Percentiles rank a stretch among this genome's conserved stretches.
phyloP scores from a whole-genome alignment of 2,329 filamentous ascomycete species.

The Diaporthe citriasiana region DNA sequence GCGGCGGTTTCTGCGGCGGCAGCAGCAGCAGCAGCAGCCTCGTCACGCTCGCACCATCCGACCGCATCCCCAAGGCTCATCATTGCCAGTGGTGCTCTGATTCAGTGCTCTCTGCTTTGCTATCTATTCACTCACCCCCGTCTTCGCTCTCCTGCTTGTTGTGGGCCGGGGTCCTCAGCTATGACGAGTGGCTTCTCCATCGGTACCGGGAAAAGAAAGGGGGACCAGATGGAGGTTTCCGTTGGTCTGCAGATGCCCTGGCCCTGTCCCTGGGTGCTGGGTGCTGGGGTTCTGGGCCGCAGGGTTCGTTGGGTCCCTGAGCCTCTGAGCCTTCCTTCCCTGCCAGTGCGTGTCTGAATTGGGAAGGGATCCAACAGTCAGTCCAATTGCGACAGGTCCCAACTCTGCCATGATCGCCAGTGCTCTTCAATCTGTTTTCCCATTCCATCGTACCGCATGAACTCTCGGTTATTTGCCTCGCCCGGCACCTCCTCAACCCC shows the following conservation, averaged over 20 bases:
- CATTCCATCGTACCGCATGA: constrained; percentile 21
- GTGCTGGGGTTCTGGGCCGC: not conserved
- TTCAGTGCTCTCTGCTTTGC: not conserved
- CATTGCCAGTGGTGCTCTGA: not conserved
- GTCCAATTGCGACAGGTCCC: constrained; percentile 14
- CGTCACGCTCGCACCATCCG: not conserved
- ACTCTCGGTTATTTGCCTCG: constrained; percentile 24
- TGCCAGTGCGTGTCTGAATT: constrained; percentile 3
- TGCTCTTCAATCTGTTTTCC: constrained; percentile 21
- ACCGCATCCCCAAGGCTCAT: constrained; percentile 3
- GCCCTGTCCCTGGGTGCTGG: not conserved
- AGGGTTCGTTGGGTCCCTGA: constrained; percentile 9
- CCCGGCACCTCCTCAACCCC: constrained; percentile 3
- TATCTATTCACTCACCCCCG: not conserved
- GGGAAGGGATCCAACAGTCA: constrained; percentile 25
- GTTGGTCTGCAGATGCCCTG: constrained; percentile 9
- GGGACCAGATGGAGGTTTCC: constrained; percentile 13
- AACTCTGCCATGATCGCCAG: constrained; percentile 29
- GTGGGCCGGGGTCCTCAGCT: constrained; percentile 13
- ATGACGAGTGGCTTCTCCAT: constrained; percentile 16
- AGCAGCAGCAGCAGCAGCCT: constrained; percentile 9
- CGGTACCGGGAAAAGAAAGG: constrained; percentile 12
- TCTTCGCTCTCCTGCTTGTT: not conserved
- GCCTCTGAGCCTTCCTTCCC: constrained; percentile 5
- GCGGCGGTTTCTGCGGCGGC: constrained; percentile 3